These are phyloP conservation scores for Alternaria triticimaculans DNA, from an alignment of 2,329 filamentous ascomycete genomes.

Conservation along the genomic window DNA sequence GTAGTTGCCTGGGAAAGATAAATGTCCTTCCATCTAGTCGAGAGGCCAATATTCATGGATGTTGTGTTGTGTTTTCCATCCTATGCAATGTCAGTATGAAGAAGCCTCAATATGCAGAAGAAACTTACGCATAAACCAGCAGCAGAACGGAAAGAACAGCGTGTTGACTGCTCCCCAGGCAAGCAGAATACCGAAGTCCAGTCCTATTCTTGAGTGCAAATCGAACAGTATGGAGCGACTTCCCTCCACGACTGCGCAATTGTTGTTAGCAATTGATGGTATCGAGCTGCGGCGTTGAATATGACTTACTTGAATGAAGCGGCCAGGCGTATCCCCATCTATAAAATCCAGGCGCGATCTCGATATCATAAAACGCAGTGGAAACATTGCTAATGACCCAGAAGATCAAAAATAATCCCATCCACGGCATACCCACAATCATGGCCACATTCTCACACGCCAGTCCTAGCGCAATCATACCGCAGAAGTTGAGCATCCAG, in stretches of 20 bases:
- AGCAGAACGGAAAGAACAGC: conserved; percentile 60
- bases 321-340: conserved; percentile 70
- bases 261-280: neutral
- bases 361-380: conserved; percentile 66
- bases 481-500: conserved; percentile 68
- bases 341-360: conserved; percentile 66
- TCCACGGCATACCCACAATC: conserved; percentile 67
- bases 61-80: conserved; percentile 12
- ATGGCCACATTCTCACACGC: conserved; percentile 71
- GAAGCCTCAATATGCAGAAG: neutral
- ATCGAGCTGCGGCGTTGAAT: accelerated
- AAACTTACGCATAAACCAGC: conserved; percentile 46
- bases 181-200: conserved; percentile 67
- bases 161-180: conserved; percentile 64
- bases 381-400: conserved; percentile 72
- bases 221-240: conserved; percentile 68
- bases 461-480: conserved; percentile 68
- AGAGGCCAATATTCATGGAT: conserved; percentile 28
- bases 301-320: conserved; percentile 60
- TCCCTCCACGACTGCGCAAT: conserved; percentile 60
- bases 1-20: accelerated
- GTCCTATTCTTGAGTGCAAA: conserved; percentile 62
- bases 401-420: conserved; percentile 68
- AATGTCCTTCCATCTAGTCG: conserved; percentile 1
- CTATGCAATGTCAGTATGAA: neutral